Percentiles rank a stretch among this genome's conserved stretches.
Conservation (phyloP, 306 rosid species). For the Glycine tomentella region DNA sequence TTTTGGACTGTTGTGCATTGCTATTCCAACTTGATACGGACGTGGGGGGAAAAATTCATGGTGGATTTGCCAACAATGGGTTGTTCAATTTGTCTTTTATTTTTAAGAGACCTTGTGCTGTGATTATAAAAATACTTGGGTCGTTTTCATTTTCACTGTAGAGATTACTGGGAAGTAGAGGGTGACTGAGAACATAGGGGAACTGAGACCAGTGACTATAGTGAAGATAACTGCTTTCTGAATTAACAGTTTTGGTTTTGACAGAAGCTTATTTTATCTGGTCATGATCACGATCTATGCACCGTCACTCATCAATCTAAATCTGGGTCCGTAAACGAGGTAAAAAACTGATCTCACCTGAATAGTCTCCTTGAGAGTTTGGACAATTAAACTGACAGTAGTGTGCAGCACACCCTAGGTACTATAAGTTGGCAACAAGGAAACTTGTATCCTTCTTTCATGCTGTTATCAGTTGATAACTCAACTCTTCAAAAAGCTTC, state of each 20-base stretch:
- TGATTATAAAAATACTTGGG: conserved; percentile 13
- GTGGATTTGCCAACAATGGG: too few species aligned
- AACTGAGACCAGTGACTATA: neutral
- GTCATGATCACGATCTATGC: conserved; percentile 94
- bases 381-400: conserved; percentile 50
- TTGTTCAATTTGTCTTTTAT: conserved; percentile 22
- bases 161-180: neutral
- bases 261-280: conserved; percentile 79
- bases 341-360: conserved; percentile 48
- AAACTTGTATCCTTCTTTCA: conserved; percentile 83
- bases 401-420: conserved; percentile 86
- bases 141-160: conserved; percentile 21
- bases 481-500: conserved; percentile 56
- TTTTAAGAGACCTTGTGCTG: neutral
- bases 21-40: conserved; percentile 28
- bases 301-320: conserved; percentile 62
- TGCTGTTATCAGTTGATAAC: conserved; percentile 72
- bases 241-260: conserved; percentile 40
- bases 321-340: conserved; percentile 70
- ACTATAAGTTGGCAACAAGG: conserved; percentile 95
- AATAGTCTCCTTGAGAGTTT: conserved; percentile 37
- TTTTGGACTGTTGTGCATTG: conserved; percentile 40
- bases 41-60: neutral
- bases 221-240: conserved; percentile 33
- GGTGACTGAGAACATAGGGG: neutral